Percentiles rank a stretch among this genome's conserved stretches.
phyloP scores from a whole-genome alignment of 2,329 filamentous ascomycete genomes.

The Fusarium avenaceum region DNA sequence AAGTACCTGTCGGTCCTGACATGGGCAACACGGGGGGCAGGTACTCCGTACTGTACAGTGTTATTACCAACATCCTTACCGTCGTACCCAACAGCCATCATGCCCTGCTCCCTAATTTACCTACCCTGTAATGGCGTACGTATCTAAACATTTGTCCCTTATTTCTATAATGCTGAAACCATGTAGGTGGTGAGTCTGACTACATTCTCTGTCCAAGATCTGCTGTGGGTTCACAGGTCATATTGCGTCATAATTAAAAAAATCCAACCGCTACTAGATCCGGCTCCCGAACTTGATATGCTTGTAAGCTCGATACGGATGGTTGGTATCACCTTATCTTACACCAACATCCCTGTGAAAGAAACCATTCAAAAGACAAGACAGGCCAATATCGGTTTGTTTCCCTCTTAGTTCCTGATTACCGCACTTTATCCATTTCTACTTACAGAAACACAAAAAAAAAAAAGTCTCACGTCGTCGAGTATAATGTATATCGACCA shows the following conservation, averaged over 20 bases:
- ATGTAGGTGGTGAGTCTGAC: neutral
- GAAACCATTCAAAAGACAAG: neutral
- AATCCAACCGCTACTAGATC: neutral
- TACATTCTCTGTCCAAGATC: neutral
- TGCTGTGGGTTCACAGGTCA: neutral
- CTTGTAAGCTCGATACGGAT: neutral
- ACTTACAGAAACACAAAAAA: neutral
- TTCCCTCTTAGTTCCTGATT: neutral
- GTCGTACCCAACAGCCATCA: neutral
- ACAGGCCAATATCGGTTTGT: constrained; percentile 8
- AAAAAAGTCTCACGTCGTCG: neutral
- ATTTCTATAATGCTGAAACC: constrained; percentile 2
- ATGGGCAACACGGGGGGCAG: constrained; percentile 18
- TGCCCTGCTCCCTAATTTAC: no score
- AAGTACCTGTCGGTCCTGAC: constrained; percentile 32
- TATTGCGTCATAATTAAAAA: constrained; percentile 13
- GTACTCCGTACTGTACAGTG: constrained; percentile 37
- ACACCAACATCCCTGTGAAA: neutral
- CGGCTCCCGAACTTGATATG: constrained; percentile 13
- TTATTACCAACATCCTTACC: neutral
- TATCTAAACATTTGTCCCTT: neutral
- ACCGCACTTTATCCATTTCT: constrained; percentile 15
- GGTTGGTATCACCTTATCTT: constrained; percentile 30
- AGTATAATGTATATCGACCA: constrained; percentile 1
- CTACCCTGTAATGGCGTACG: constrained; percentile 2